Percentiles rank a stretch among this genome's conserved stretches.
phyloP scores from a whole-genome alignment of 179 eudicot species.

The Spergularia azorica region DNA sequence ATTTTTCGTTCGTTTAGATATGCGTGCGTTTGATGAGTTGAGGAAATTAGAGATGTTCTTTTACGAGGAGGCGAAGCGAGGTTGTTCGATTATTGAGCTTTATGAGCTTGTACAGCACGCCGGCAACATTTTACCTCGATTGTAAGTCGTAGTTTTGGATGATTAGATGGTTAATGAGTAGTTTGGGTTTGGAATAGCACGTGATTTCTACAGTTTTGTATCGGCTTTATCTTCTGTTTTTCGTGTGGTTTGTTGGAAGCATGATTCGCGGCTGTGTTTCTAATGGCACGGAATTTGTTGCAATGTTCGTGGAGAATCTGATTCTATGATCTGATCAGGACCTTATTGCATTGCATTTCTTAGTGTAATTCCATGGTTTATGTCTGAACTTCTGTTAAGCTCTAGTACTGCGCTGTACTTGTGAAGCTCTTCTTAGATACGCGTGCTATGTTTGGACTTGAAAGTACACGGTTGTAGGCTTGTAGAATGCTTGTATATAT shows the following conservation, averaged over 20 bases:
- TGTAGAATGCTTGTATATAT: neutral
- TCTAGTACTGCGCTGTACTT: neutral
- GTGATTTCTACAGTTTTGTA: neutral
- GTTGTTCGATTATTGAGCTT: slow-evolving; percentile 80
- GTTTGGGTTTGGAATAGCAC: neutral
- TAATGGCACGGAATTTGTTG: neutral
- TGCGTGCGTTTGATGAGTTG: slow-evolving; percentile 99
- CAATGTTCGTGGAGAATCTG: neutral
- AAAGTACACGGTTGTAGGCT: neutral
- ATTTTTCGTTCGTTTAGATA: slow-evolving; percentile 55
- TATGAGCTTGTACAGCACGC: slow-evolving; percentile 98
- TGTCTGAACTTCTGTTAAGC: too few relatives aligned
- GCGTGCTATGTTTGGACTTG: neutral
- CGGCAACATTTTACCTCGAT: slow-evolving; percentile 91
- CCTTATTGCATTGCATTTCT: neutral
- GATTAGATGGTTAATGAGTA: neutral
- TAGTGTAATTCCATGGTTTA: neutral
- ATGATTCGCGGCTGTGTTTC: neutral
- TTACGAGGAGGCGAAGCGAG: slow-evolving; percentile 74
- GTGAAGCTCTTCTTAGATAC: neutral
- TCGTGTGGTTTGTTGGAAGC: neutral
- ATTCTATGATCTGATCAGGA: neutral
- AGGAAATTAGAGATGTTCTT: slow-evolving; percentile 87
- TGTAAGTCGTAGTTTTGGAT: slow-evolving; percentile 49
- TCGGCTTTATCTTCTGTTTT: neutral